phyloP scores from a whole-genome alignment of 352 stramenopile species.

The Phytophthora agathidicida region DNA sequence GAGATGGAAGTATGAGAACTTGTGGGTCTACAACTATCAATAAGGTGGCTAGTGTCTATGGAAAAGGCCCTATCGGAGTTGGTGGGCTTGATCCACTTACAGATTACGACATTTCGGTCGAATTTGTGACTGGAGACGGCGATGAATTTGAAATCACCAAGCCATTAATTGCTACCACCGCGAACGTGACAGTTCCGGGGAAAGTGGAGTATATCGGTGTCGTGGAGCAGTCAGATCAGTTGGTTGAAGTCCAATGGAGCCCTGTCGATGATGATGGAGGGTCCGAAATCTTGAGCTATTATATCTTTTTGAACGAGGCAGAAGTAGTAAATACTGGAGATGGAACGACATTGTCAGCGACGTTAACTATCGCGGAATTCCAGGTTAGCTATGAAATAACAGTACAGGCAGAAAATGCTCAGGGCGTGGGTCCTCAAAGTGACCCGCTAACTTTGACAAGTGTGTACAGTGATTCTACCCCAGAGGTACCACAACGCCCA shows the following conservation, averaged over 20 bases:
- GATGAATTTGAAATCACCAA: constrained; percentile 42
- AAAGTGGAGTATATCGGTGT: constrained; percentile 35
- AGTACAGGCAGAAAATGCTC: constrained; percentile 44
- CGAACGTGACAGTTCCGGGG: constrained; percentile 39
- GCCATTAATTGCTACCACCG: constrained; percentile 37
- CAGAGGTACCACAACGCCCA: constrained; percentile 6
- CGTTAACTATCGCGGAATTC: constrained; percentile 16
- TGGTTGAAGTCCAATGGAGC: constrained; percentile 57
- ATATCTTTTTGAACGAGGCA: constrained; percentile 55
- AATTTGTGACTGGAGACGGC: constrained; percentile 29
- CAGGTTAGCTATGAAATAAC: constrained; percentile 24
- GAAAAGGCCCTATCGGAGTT: constrained; percentile 37
- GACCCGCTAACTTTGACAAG: constrained; percentile 2
- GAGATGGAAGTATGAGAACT: constrained; percentile 19
- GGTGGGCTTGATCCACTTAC: constrained; percentile 35
- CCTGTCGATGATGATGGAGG: constrained; percentile 50
- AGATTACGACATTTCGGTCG: constrained; percentile 45
- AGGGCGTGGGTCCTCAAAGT: constrained; percentile 39
- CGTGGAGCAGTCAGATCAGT: constrained; percentile 27
- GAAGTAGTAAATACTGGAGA: constrained; percentile 21
- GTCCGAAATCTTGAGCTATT: constrained; percentile 36
- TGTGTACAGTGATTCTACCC: not conserved
- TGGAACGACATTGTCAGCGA: constrained; percentile 29
- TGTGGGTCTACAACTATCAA: constrained; percentile 16
- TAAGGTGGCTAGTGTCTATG: constrained; percentile 38